A percentile compares a stretch with the other conserved stretches of the same genome.
Conservation (phyloP, 352 stramenopile species). For the Globisporangium barbulae region DNA sequence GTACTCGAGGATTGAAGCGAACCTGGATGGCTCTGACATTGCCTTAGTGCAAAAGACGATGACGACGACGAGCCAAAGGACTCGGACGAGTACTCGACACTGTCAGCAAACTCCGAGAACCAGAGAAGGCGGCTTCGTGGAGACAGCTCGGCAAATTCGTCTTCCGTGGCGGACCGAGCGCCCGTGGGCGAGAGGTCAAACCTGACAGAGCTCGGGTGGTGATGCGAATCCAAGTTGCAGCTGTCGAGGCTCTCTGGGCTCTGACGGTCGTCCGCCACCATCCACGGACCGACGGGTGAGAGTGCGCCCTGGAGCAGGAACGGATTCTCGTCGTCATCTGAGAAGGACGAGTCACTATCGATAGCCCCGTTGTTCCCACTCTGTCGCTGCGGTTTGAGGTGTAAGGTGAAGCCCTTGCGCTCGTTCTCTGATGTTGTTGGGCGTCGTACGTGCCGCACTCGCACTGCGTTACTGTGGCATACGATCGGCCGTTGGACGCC, state of each 20-base stretch:
- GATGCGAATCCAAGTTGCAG: slow-evolving; percentile 6
- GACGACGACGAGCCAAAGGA: not conserved
- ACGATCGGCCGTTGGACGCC: not conserved
- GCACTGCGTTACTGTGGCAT: not conserved
- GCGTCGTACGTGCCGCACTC: not conserved
- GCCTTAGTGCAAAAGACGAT: not conserved
- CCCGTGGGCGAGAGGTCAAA: not conserved
- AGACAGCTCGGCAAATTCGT: slow-evolving; percentile 32
- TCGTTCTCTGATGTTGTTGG: not conserved
- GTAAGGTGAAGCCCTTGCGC: not conserved
- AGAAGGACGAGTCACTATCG: slow-evolving; percentile 8
- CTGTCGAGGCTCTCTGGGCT: not conserved
- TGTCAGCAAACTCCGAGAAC: slow-evolving; percentile 42
- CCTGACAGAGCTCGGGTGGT: not conserved
- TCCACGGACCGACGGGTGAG: slow-evolving; percentile 56
- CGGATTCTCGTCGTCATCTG: slow-evolving; percentile 8
- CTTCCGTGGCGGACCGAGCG: slow-evolving; percentile 6
- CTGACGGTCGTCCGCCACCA: slow-evolving; percentile 12
- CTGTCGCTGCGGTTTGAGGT: not conserved
- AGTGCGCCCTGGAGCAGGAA: slow-evolving; percentile 16
- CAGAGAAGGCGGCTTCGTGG: slow-evolving; percentile 62
- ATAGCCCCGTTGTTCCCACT: slow-evolving; percentile 8
- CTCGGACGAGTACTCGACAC: slow-evolving; percentile 12
- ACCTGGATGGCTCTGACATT: slow-evolving; percentile 10
- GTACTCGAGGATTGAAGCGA: slow-evolving; percentile 9